Percentiles rank a stretch among this genome's conserved stretches.
Evolutionary conservation across 2,329 filamentous ascomycete species (phyloP).

Genomic region (Neurospora sp.): DNA sequence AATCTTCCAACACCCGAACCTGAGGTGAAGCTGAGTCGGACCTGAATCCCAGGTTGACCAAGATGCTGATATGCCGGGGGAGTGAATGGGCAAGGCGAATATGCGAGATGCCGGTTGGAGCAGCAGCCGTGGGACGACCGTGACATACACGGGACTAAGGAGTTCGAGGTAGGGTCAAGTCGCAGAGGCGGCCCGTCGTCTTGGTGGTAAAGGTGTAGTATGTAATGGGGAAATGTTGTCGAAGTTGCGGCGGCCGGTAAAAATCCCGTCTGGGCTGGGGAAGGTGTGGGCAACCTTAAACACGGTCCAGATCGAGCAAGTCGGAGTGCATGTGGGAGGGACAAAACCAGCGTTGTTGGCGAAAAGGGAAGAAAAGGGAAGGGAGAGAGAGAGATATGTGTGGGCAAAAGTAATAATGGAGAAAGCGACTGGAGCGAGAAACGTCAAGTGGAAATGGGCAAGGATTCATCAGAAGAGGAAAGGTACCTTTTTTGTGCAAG

Average conservation of each 20-base stretch:
- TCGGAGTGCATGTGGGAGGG: conserved; percentile 6
- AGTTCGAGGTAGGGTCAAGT: neutral
- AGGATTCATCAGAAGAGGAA: conserved; percentile 2
- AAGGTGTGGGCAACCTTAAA: neutral
- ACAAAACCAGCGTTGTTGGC: neutral
- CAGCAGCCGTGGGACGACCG: neutral
- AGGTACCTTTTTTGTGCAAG: conserved; percentile 6
- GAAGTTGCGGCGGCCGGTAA: neutral
- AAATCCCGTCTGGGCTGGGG: conserved; percentile 1
- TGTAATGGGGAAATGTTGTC: neutral
- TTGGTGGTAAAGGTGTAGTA: conserved; percentile 1
- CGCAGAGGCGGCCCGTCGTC: neutral
- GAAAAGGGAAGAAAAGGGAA: conserved; percentile 7
- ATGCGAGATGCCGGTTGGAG: conserved; percentile 1
- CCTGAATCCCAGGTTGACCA: neutral
- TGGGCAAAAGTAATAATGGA: conserved; percentile 21
- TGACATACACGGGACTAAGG: neutral
- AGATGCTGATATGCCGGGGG: conserved; percentile 1
- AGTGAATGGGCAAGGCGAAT: conserved; percentile 2
- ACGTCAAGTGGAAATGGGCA: conserved; percentile 17
- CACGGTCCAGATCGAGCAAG: neutral
- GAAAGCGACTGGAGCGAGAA: conserved; percentile 14
- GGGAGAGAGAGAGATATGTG: conserved; percentile 14
- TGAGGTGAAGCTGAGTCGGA: neutral
- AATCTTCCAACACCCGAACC: neutral